Evolutionary conservation across 139 green algal genomes (phyloP), one percentile per base, ranked within the genome.

Genomic region (Deuterostichococcus epilithicus): DNA sequence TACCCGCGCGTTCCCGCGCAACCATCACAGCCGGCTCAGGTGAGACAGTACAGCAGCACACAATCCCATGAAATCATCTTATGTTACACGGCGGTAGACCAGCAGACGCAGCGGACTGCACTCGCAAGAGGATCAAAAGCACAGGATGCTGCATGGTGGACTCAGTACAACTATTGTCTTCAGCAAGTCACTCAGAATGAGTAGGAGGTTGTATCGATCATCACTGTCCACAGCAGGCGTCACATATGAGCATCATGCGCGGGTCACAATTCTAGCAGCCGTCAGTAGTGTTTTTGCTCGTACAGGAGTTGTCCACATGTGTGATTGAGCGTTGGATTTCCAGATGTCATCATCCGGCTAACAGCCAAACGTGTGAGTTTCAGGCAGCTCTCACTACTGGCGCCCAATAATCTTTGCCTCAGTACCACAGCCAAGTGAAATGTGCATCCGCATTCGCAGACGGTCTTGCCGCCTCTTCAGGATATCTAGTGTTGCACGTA

Each of bases 261-360:
- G 28, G 10, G 28, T 28, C 52, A n/a, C 10, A 63, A 5, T n/a
- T 3, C 26, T 63, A 63, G 52, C 52, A 63, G 52, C 52, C 52
- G 52, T 63, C 52, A 63, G 52, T 63, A 63, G 52, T 63, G 52
- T 63, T 30, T 63, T 63, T 63, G 52, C 52, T 63, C 52, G 52
- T 63, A 63, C 52, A 63, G 52, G 28, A 63, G 52, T 28, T 63
- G 5, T 63, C 52, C 52, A 63, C 52, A 63, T 63, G 52, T 13
- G 28, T 5, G 52, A 63, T 63, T 63, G 52, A 63, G 52, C 52
- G 52, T 63, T 63, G 52, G 52, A 63, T 63, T 63, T 63, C 52
- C 52, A n/a, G 52, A 28, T 63, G 18, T 63, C 52, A 63, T 63
- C 52, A 63, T 28, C 52, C 52, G 18, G 52, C 52, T 13, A 20